Percentiles rank a stretch among this genome's conserved stretches.
Conservation (phyloP, 352 stramenopile species). For the Pythium volutum region DNA sequence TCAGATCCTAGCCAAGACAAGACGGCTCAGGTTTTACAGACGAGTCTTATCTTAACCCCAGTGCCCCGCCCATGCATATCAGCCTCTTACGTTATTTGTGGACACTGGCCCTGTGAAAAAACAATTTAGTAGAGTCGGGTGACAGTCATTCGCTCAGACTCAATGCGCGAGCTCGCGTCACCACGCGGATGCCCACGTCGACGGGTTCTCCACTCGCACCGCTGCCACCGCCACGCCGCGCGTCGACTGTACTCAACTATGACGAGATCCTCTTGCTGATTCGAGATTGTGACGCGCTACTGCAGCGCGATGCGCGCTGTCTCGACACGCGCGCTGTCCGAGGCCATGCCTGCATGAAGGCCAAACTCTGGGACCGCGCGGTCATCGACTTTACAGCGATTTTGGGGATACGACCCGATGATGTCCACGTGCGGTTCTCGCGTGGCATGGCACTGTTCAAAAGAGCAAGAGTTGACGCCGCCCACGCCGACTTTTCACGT, state of each 20-base stretch:
- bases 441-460: constrained; percentile 75
- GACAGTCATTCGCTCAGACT: neutral
- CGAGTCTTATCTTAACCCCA: neutral
- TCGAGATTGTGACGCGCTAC: constrained; percentile 42
- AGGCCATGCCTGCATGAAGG: constrained; percentile 69
- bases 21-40: neutral
- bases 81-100: neutral
- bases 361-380: constrained; percentile 55
- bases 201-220: neutral
- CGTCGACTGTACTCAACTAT: constrained; percentile 26
- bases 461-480: constrained; percentile 41
- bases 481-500: constrained; percentile 58
- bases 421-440: constrained; percentile 65
- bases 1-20: too few species aligned
- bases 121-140: too few species aligned
- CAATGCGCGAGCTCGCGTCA: neutral
- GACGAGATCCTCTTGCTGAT: constrained; percentile 59
- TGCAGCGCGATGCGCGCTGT: constrained; percentile 43
- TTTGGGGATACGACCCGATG: constrained; percentile 40
- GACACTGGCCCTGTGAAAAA: neutral
- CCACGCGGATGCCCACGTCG: neutral
- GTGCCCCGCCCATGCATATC: too few species aligned
- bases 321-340: constrained; percentile 59
- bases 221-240: constrained; percentile 7
- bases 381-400: constrained; percentile 57